A percentile compares a stretch with the other conserved stretches of the same genome.
Conservation (phyloP, 108 stramenopile species). For the Cyclotella baltica region DNA sequence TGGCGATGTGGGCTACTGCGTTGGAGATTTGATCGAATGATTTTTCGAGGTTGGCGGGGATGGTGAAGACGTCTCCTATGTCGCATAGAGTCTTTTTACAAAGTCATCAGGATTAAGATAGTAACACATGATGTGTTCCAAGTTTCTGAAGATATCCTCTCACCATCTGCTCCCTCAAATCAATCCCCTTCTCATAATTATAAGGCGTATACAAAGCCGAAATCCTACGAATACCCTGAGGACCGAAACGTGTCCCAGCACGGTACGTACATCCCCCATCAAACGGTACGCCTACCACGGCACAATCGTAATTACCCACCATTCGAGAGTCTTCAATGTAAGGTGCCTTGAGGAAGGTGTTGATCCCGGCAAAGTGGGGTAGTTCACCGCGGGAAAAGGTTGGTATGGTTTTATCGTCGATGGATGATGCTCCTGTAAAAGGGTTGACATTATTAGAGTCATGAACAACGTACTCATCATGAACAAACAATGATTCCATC, state of each 20-base stretch:
- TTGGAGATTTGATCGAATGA: slow-evolving; percentile 88
- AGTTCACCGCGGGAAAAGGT: slow-evolving; percentile 83
- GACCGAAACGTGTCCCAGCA: slow-evolving; percentile 84
- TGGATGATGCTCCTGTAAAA: slow-evolving; percentile 79
- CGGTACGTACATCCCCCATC: slow-evolving; percentile 88
- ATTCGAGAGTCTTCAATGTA: slow-evolving; percentile 70
- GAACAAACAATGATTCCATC: too few relatives aligned
- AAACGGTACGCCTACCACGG: slow-evolving; percentile 86
- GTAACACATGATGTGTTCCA: too few relatives aligned
- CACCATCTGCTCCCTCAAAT: slow-evolving; percentile 87
- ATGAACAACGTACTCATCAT: too few relatives aligned
- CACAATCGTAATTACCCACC: slow-evolving; percentile 73
- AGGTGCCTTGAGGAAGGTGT: slow-evolving; percentile 87
- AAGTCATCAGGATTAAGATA: slow-evolving; percentile 45
- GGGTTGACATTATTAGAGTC: too few relatives aligned
- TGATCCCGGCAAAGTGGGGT: slow-evolving; percentile 88
- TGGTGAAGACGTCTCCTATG: slow-evolving; percentile 79
- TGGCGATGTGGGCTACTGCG: slow-evolving; percentile 79
- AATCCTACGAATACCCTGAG: slow-evolving; percentile 85
- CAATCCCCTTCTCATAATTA: slow-evolving; percentile 88
- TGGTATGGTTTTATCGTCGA: slow-evolving; percentile 79
- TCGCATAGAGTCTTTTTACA: slow-evolving; percentile 51
- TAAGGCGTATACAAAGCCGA: slow-evolving; percentile 81
- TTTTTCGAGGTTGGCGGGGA: slow-evolving; percentile 89
- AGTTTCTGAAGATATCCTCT: too few relatives aligned